Base-by-base conservation (phyloP, 2,329 filamentous ascomycete genomes). In the Microdochium paspali region DNA sequence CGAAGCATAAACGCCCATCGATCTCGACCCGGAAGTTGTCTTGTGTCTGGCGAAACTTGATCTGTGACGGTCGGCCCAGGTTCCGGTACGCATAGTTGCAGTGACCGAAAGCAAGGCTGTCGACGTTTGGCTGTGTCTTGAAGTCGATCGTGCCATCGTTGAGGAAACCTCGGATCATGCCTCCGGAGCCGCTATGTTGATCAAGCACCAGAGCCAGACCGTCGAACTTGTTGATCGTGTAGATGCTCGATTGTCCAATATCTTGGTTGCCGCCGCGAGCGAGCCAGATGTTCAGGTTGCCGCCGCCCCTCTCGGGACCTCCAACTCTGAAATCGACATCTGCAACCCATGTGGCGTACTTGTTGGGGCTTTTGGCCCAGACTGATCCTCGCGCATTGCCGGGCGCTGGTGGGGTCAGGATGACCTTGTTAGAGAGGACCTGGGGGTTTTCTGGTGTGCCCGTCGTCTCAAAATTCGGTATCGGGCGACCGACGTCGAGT, bases 271-370 rank as follows among this genome's bases (percentile, higher is more conserved):
- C 85, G 50, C 87, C 77, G 56, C 80, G 82, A 46, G 80, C 83
- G 60, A 94, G 88, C 93, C 93, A 98, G 58, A 98, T 76, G 66
- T 97, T 91, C 56, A 98, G 72, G 67, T 94, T 96, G 44, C 93
- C 93, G 49, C 84, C 82, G 45, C 84, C 89, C 56, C 87, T 76
- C 61, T 97, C 93, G 53, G 85, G 84, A 7, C 93, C 93, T 51
- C 80, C 88, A 46, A 84, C 87, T 55, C 93, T 81, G 67, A 98
- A 96, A 61, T 93, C 84, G 56, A 97, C 74, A 60, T 95, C 87
- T 45, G 83, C 81, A 9, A 80, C 77, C 90, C 90, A 98, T 64
- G 84, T 76, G n/a, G 74, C 67, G 50, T 83, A 71, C 56, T 79
- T 66, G 44, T 86, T 72, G 28, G 75, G 60, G 49, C 72, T 64